Base-by-base conservation (phyloP, 1,139 yeast genomes). In the Lodderomyces orthopsilosis region DNA sequence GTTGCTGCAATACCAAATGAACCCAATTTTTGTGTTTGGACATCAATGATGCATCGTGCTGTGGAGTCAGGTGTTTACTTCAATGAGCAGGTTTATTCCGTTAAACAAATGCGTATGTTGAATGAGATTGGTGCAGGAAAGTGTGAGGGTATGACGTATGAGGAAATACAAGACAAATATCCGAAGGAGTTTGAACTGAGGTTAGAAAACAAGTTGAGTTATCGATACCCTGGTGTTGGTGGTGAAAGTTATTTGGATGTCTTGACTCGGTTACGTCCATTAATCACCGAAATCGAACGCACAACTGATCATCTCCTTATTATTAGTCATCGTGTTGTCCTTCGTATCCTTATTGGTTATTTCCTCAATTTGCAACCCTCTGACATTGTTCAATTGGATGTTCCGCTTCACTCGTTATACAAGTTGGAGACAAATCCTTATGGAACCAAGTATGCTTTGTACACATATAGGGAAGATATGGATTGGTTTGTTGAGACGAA, bases 161-260 rank as follows among this genome's bases (percentile, higher is more conserved):
- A 81, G 41, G 93, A 89, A 56, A 89, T 91, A 51, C 85, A 85
- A 59, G 65, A 64, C 5, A 71, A 71, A 53, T 79, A 74, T 53
- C 96, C 97, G 0, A 78, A 75, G 36, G 98, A 93, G 62, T 91
- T 85, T 57, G 81, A 78, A 38, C 77, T 90, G 17, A 76, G 97
- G 48, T 68, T 88, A 52, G 71, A 74, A 37, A 85, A 88, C 61
- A 91, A 91, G 64, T 73, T 91, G 55, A 71, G 83, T 22, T 91
- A 90, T 63, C 71, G 98, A 52, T 91, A 90, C 59, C 98, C 98
- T 2, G 98, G 98, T 9, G 87, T 89, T 42, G 96, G 97, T n/a
- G 98, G 98, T 27, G 98, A 91, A 65, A 86, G 95, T 0, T 91
- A 91, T 55, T 68, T 91, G 54, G 98, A 93, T 64, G 98, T 91